A percentile compares a stretch with the other conserved stretches of the same genome.
phyloP scores from a whole-genome alignment of 495 filamentous ascomycete species.

The Penicillium pancosmium region DNA sequence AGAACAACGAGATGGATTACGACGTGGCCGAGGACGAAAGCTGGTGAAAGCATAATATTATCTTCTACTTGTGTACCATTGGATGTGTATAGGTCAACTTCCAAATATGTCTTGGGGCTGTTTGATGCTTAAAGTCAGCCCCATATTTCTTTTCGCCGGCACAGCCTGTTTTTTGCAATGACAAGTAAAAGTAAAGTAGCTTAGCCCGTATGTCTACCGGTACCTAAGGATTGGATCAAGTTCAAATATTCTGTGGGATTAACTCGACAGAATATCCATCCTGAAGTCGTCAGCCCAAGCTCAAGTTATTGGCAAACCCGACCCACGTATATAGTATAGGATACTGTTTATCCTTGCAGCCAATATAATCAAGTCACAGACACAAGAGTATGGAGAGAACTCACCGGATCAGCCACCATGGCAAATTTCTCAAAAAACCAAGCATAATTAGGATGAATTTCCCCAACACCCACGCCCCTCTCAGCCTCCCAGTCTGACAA shows the following conservation, averaged over 20 bases:
- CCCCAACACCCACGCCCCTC: constrained; percentile 35
- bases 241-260: constrained; percentile 26
- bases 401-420: constrained; percentile 45
- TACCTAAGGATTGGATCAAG: not conserved
- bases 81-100: not conserved
- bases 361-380: no score
- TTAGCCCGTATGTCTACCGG: not conserved
- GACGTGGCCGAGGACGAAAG: constrained; percentile 58
- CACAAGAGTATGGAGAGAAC: constrained; percentile 6
- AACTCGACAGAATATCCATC: constrained; percentile 35
- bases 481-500: constrained; percentile 41
- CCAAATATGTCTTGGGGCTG: not conserved
- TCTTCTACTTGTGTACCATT: not conserved
- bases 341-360: no score
- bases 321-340: no score
- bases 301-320: not conserved
- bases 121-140: constrained; percentile 1
- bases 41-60: constrained; percentile 26
- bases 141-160: not conserved
- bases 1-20: constrained; percentile 47
- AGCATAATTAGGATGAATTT: constrained; percentile 39
- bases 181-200: not conserved
- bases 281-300: constrained; percentile 13
- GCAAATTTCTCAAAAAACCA: constrained; percentile 43
- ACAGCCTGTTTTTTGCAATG: not conserved